Conservation (phyloP, 2,329 filamentous ascomycete species). For the Myriangium duriaei region DNA sequence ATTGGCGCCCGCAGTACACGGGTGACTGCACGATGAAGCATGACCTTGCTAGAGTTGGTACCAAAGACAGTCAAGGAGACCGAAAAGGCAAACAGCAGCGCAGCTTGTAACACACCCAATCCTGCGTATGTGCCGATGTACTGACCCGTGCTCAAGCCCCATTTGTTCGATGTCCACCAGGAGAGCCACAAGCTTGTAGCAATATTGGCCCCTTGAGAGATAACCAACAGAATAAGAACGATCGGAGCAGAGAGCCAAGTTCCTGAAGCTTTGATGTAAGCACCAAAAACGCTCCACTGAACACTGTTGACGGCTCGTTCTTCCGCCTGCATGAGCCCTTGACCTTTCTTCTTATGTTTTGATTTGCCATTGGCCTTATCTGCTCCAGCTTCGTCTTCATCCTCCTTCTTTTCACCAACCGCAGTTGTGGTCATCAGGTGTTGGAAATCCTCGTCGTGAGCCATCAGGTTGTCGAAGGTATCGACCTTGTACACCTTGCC, state of each 20-base stretch:
- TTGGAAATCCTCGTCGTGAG: conserved; percentile 62
- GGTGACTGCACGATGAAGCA: conserved; percentile 69
- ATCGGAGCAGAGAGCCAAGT: conserved; percentile 54
- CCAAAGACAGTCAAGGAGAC: conserved; percentile 65
- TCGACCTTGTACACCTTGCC: conserved; percentile 75
- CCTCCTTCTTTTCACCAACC: conserved; percentile 44
- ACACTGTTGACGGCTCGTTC: conserved; percentile 65
- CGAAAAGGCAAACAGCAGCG: conserved; percentile 71
- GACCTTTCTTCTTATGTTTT: conserved; percentile 37
- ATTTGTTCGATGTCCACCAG: conserved; percentile 80
- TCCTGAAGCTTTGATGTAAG: conserved; percentile 66
- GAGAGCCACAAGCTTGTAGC: conserved; percentile 83
- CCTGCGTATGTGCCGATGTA: conserved; percentile 63
- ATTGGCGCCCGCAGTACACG: conserved; percentile 58
- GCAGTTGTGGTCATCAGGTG: conserved; percentile 70
- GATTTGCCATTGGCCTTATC: conserved; percentile 50
- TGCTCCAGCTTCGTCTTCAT: conserved; percentile 35
- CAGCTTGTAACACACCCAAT: conserved; percentile 57
- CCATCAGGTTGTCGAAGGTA: conserved; percentile 81
- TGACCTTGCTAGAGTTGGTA: conserved; percentile 67
- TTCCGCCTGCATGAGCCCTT: conserved; percentile 58
- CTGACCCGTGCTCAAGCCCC: conserved; percentile 48
- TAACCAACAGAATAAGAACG: conserved; percentile 50
- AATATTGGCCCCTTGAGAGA: conserved; percentile 76
- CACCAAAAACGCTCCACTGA: conserved; percentile 64